Base-by-base conservation (phyloP, 2,329 filamentous ascomycete species). In the Monosporascus sp. region DNA sequence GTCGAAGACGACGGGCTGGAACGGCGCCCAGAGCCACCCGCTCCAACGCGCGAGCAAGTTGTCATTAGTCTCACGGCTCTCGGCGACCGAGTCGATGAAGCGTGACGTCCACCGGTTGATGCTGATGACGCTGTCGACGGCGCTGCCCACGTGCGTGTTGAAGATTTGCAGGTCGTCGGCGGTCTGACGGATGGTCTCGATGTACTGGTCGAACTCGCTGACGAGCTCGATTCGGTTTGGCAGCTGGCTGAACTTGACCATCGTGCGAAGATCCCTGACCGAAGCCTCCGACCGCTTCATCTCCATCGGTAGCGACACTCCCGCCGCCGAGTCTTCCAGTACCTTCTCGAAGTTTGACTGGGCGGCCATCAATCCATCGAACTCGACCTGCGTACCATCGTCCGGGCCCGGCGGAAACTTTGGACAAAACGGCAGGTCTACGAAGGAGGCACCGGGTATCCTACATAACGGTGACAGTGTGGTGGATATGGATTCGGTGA, bases 331-430 rank as follows among this genome's bases (percentile, higher is more conserved):
- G 54, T 83, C 81, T 59, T 89, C 82, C 4, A 94, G 71, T 1
- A 94, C 83, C 53, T 87, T 81, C 68, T 91, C 88, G 52, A 95
- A 90, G 27, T 84, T 79, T n/a, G 81, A 75, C 68, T 95, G 89
- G 1, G 88, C 81, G 18, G 77, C 77, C 75, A 94, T 87, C 22
- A 95, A 77, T 47, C 85, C 81, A 57, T 90, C 85, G 59, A 93
- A 93, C 62, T 91, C 85, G 45, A 85, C 73, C 39, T 59, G 55
- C 9, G 53, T 53, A 9, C 50, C 51, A 22, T 61, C 56, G 46
- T 60, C 54, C 37, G 55, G 51, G 38, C 58, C 63, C 3, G 59
- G 65, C 14, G 50, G 48, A 27, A 56, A 47, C 5, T 62, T 60
- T 5, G 73, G 69, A 58, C 88, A 92, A 60, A 89, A 87, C 0